These are phyloP conservation scores for Oryza longistaminata DNA, from an alignment of 176 grass and related monocot species.

Conservation along the genomic window DNA sequence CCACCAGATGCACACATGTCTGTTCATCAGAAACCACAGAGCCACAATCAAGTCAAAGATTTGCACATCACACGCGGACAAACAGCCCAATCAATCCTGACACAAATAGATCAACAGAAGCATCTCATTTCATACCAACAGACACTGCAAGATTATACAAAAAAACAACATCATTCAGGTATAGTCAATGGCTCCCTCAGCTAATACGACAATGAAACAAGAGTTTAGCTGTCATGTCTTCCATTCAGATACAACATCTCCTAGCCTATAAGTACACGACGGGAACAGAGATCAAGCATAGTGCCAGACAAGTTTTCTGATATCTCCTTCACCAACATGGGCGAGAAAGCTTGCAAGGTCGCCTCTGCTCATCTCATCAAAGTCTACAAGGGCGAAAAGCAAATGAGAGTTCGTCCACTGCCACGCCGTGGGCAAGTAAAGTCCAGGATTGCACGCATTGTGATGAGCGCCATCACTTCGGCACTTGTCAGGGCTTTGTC, in stretches of 20 bases:
- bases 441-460: conserved; percentile 49
- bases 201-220: conserved; percentile 19
- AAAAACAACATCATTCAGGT: background rate
- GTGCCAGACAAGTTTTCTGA: background rate
- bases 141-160: conserved; percentile 36
- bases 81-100: conserved; percentile 41
- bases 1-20: conserved; percentile 5
- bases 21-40: background rate
- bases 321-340: conserved; percentile 46
- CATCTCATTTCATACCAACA: conserved; percentile 29
- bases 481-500: conserved; percentile 38
- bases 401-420: background rate
- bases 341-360: conserved; percentile 14
- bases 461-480: conserved; percentile 37
- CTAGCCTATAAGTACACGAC: conserved; percentile 41
- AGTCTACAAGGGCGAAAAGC: conserved; percentile 40
- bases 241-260: conserved; percentile 29
- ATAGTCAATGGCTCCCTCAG: background rate
- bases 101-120: conserved; percentile 25
- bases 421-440: conserved; percentile 56
- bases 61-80: conserved; percentile 33
- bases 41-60: conserved; percentile 35
- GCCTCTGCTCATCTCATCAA: background rate
- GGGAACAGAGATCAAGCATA: conserved; percentile 32
- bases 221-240: conserved; percentile 44